Evolutionary conservation across 345 rosid genomes (phyloP).

Genomic region (Rhodomyrtus tomentosa): DNA sequence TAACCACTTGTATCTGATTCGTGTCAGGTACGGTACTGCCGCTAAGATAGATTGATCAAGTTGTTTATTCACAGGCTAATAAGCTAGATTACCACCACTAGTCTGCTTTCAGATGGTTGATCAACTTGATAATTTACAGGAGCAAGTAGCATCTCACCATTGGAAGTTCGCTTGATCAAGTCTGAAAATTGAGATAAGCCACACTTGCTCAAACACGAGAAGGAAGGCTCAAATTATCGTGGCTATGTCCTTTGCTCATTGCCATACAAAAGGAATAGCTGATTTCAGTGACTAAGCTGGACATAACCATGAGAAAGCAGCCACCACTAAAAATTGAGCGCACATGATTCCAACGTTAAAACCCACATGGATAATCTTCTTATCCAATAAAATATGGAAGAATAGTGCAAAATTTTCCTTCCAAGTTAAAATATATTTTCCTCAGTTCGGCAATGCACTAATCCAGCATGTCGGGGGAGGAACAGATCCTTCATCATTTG

Average conservation of each 20-base stretch:
- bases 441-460: background rate
- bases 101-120: background rate
- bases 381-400: background rate
- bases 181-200: background rate
- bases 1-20: background rate
- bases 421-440: background rate
- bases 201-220: background rate
- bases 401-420: background rate
- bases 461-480: background rate
- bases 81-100: background rate
- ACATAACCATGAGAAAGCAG: background rate
- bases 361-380: background rate
- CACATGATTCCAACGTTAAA: background rate
- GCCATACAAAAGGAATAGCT: background rate
- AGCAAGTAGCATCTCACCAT: background rate
- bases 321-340: background rate
- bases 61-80: too few species aligned
- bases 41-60: background rate
- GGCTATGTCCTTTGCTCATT: background rate
- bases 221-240: background rate
- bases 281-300: background rate
- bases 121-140: background rate
- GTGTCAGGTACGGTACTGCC: background rate
- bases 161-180: background rate
- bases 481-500: slow-evolving; percentile 23